These are phyloP conservation scores for Heliosperma pusillum DNA, from an alignment of 148 eudicot genomes.

Conservation along the genomic window DNA sequence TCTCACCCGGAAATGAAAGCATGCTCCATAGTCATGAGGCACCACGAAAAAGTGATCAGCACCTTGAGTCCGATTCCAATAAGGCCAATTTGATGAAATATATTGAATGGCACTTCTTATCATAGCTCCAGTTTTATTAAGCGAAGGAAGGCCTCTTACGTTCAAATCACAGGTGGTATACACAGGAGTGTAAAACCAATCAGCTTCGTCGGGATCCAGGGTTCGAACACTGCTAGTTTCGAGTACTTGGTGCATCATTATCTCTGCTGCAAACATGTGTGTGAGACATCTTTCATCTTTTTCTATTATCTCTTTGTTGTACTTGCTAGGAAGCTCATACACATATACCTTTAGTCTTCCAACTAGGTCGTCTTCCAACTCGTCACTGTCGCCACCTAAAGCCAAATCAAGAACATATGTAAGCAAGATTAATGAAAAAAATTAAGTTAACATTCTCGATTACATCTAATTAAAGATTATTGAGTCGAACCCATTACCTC, in stretches of 20 bases:
- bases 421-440: neutral
- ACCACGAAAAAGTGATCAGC: constrained; percentile 96
- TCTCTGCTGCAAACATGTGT: constrained; percentile 99
- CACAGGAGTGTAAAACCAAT: constrained; percentile 98
- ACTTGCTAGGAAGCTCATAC: constrained; percentile 98
- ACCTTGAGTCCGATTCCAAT: constrained; percentile 96
- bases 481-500: no score
- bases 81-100: constrained; percentile 96
- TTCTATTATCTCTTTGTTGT: constrained; percentile 89
- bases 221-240: constrained; percentile 89
- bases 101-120: constrained; percentile 99
- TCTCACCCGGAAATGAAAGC: constrained; percentile 87
- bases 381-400: constrained; percentile 80
- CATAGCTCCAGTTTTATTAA: constrained; percentile 90
- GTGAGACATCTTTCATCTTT: constrained; percentile 89
- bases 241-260: constrained; percentile 86
- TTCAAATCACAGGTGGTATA: constrained; percentile 91
- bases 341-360: constrained; percentile 93
- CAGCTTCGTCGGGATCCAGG: constrained; percentile 98
- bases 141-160: constrained; percentile 85
- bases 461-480: no score
- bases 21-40: constrained; percentile 96
- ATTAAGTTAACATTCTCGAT: no score
- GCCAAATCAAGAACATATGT: constrained; percentile 10
- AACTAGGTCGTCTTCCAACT: constrained; percentile 89